A percentile compares a stretch with the other conserved stretches of the same genome.
Conservation (phyloP, 2,329 filamentous ascomycete genomes). For the Phyllosticta paracitricarpa region DNA sequence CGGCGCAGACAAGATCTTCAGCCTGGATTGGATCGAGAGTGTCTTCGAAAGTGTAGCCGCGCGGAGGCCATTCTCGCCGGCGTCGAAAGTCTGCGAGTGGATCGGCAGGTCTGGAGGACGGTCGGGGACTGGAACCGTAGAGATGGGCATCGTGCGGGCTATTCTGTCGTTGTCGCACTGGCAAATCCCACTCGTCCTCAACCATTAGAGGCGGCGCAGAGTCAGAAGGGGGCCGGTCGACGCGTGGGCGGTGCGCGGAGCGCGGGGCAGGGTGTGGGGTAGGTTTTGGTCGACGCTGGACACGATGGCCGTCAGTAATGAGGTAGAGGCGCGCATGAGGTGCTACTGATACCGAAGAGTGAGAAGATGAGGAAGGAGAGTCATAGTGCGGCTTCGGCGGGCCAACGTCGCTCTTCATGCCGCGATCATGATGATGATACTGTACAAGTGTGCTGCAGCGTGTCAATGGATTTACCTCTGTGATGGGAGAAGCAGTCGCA, state of each 20-base stretch:
- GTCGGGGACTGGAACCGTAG: neutral
- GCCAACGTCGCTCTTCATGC: neutral
- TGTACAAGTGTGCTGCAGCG: neutral
- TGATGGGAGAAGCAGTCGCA: neutral
- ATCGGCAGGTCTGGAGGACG: neutral
- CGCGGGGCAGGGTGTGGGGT: slow-evolving; percentile 18
- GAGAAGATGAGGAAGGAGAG: neutral
- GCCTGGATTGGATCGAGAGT: slow-evolving; percentile 23
- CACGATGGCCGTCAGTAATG: neutral
- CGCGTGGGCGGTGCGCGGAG: slow-evolving; percentile 23
- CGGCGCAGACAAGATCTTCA: slow-evolving; percentile 28
- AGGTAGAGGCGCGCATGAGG: neutral
- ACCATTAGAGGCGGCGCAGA: slow-evolving; percentile 12
- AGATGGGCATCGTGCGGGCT: slow-evolving; percentile 1
- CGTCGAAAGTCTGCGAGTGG: slow-evolving; percentile 26
- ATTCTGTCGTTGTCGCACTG: slow-evolving; percentile 1
- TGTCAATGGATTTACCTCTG: neutral
- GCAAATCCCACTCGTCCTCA: slow-evolving; percentile 9
- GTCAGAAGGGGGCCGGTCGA: slow-evolving; percentile 26
- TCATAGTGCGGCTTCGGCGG: neutral
- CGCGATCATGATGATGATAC: neutral
- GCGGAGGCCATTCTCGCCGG: slow-evolving; percentile 30
- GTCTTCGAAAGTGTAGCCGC: slow-evolving; percentile 25
- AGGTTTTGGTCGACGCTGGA: neutral
- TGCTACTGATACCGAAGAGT: neutral